A percentile compares a stretch with the other conserved stretches of the same genome.
Conservation (phyloP, 495 filamentous ascomycete genomes). For the Bathelium albidoporum region DNA sequence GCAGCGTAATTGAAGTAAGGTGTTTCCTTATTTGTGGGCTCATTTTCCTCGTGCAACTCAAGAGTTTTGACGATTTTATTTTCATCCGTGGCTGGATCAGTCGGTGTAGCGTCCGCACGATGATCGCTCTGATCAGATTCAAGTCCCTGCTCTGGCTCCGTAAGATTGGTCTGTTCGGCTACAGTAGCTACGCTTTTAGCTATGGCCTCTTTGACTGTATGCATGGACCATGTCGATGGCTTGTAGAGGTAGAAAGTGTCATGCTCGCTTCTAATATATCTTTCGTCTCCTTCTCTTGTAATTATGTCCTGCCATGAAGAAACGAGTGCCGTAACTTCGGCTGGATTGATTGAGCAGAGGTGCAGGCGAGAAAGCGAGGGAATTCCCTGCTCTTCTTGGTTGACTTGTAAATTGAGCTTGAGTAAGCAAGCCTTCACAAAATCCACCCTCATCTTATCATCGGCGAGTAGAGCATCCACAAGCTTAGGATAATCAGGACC, state of each 20-base stretch:
- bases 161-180: not conserved
- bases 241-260: slow-evolving; percentile 74
- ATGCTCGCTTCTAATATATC: slow-evolving; percentile 73
- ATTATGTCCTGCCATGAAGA: slow-evolving; percentile 57
- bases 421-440: slow-evolving; percentile 74
- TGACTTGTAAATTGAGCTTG: slow-evolving; percentile 75
- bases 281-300: slow-evolving; percentile 52
- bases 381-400: slow-evolving; percentile 54
- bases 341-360: slow-evolving; percentile 58
- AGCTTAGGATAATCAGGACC: slow-evolving; percentile 56
- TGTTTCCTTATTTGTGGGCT: slow-evolving; percentile 64
- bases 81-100: slow-evolving; percentile 54
- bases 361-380: slow-evolving; percentile 81
- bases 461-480: slow-evolving; percentile 56
- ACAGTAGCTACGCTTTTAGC: slow-evolving; percentile 10
- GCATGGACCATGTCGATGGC: slow-evolving; percentile 52
- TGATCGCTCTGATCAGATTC: slow-evolving; percentile 22
- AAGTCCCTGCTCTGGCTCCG: slow-evolving; percentile 20
- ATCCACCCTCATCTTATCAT: slow-evolving; percentile 57
- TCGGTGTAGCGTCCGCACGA: slow-evolving; percentile 16
- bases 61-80: slow-evolving; percentile 63
- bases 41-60: slow-evolving; percentile 56
- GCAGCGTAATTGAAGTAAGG: slow-evolving; percentile 80
- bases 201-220: slow-evolving; percentile 43
- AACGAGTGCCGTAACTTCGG: slow-evolving; percentile 57